These are phyloP conservation scores for Castanea sativa DNA, from an alignment of 306 rosid genomes.

Conservation along the genomic window DNA sequence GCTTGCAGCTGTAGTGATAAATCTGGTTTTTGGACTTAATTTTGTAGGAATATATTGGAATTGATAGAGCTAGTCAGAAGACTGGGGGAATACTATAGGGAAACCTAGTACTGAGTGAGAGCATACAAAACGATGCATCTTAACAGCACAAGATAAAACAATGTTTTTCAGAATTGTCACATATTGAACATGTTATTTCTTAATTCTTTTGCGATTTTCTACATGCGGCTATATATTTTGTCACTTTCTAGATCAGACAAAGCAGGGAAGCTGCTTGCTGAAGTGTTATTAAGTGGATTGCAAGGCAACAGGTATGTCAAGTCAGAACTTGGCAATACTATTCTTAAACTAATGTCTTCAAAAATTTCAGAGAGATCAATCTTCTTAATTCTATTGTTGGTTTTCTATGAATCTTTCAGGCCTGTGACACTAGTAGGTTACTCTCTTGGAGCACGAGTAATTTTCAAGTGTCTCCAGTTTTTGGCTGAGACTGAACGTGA, in stretches of 20 bases:
- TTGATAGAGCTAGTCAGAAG: background rate
- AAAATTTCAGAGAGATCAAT: background rate
- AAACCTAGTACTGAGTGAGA: background rate
- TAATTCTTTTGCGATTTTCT: background rate
- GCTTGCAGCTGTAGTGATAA: background rate
- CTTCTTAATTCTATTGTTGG: background rate
- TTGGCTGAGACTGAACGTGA: constrained; percentile 51
- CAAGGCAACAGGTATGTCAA: constrained; percentile 61
- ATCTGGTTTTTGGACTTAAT: background rate
- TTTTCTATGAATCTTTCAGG: constrained; percentile 49
- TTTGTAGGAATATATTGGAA: background rate
- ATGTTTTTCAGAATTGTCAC: background rate
- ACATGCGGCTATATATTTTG: background rate
- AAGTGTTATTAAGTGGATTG: constrained; percentile 52
- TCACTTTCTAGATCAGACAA: constrained; percentile 53
- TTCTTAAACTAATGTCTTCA: background rate
- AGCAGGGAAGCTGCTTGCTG: constrained; percentile 74
- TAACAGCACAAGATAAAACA: background rate
- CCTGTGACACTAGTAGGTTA: constrained; percentile 74
- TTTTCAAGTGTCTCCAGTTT: constrained; percentile 65
- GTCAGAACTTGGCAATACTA: background rate
- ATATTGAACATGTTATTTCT: background rate
- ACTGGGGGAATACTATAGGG: background rate
- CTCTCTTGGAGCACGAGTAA: constrained; percentile 66
- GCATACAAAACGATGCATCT: background rate